phyloP scores from a whole-genome alignment of 2,329 filamentous ascomycete species.

The Arthrobotrys megalospora region DNA sequence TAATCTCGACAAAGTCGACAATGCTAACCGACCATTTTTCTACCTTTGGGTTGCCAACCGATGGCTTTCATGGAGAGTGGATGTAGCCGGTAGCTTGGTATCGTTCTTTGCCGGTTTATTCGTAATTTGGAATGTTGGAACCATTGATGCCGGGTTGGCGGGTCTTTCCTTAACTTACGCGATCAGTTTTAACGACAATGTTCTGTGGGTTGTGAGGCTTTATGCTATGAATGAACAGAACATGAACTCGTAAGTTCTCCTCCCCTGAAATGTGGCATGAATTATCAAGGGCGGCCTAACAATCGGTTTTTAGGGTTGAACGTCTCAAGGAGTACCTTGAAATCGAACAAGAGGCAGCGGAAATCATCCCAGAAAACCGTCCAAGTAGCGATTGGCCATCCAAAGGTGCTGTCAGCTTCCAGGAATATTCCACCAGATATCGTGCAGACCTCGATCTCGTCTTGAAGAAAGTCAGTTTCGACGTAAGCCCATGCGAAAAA shows the following conservation, averaged over 20 bases:
- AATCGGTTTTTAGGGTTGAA: slow-evolving; percentile 74
- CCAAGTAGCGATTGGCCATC: slow-evolving; percentile 87
- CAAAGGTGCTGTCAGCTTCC: slow-evolving; percentile 87
- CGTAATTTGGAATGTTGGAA: slow-evolving; percentile 85
- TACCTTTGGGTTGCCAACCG: slow-evolving; percentile 97
- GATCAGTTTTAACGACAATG: slow-evolving; percentile 95
- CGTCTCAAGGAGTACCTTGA: slow-evolving; percentile 97
- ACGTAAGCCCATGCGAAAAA: slow-evolving; percentile 87
- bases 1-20: slow-evolving; percentile 89
- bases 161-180: slow-evolving; percentile 96
- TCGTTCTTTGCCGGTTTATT: slow-evolving; percentile 95
- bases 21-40: slow-evolving; percentile 92
- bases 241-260: slow-evolving; percentile 82
- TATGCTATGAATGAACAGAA: slow-evolving; percentile 98
- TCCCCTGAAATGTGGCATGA: neutral
- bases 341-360: slow-evolving; percentile 89
- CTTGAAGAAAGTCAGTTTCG: slow-evolving; percentile 85
- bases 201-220: slow-evolving; percentile 93
- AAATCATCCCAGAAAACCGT: slow-evolving; percentile 82
- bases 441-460: slow-evolving; percentile 85
- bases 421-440: slow-evolving; percentile 90
- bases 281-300: slow-evolving; percentile 24
- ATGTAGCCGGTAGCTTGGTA: slow-evolving; percentile 89
- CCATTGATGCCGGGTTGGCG: slow-evolving; percentile 89
- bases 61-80: slow-evolving; percentile 94